phyloP scores from a whole-genome alignment of 2,329 filamentous ascomycete genomes.

The Aspergillus sp. region DNA sequence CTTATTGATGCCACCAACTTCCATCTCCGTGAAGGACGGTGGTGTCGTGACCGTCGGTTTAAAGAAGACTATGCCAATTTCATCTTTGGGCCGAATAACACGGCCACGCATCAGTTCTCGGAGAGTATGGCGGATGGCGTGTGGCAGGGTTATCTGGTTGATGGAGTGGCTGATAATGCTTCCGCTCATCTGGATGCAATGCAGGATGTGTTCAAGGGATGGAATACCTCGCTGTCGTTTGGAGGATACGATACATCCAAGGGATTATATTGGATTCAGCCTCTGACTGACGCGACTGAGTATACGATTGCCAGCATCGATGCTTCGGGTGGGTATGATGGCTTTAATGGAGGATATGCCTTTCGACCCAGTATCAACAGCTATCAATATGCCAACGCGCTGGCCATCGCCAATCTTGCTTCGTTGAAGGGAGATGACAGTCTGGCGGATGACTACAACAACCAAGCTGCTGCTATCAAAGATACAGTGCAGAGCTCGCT shows the following conservation, averaged over 20 bases:
- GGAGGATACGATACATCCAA: constrained; percentile 38
- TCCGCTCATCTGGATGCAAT: constrained; percentile 24
- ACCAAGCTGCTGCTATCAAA: constrained; percentile 32
- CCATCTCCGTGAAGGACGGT: constrained; percentile 41
- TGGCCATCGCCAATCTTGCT: constrained; percentile 38
- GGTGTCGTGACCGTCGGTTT: constrained; percentile 41
- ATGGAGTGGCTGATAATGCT: constrained; percentile 32
- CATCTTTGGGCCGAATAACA: constrained; percentile 31
- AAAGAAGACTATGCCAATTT: constrained; percentile 41
- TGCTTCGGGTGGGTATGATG: constrained; percentile 29
- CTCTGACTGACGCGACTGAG: constrained; percentile 41
- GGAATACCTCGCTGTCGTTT: constrained; percentile 31
- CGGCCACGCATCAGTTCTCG: constrained; percentile 40
- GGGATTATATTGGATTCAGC: constrained; percentile 40
- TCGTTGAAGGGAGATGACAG: constrained; percentile 20
- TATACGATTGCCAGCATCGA: constrained; percentile 44
- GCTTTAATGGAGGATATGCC: constrained; percentile 36
- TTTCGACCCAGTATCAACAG: constrained; percentile 44
- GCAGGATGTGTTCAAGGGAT: constrained; percentile 12
- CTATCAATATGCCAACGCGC: constrained; percentile 42
- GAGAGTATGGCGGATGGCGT: constrained; percentile 39
- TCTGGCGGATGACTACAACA: constrained; percentile 17
- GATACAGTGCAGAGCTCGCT: constrained; percentile 33
- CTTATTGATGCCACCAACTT: constrained; percentile 43
- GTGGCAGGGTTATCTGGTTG: constrained; percentile 38